Evolutionary conservation across 345 rosid genomes (phyloP), one percentile per base, ranked within the genome.

Genomic region (Brassica nigra): DNA sequence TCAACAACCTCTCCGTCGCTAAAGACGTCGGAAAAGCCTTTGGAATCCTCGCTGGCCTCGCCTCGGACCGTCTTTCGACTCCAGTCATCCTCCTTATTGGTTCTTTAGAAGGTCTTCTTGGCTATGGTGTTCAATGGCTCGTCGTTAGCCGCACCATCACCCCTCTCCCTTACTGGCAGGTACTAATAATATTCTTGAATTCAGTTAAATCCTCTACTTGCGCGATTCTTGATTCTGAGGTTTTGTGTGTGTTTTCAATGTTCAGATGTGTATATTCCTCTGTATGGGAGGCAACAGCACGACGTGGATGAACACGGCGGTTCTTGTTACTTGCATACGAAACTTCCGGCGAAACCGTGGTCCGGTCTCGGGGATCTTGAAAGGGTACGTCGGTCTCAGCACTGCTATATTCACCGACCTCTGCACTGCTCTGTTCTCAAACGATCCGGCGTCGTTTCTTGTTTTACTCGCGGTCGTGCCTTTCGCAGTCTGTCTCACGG

Each of bases 231-330:
- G 47, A 39, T 39, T 39, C 10, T 10, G 47, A 42, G 49, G 49
- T 34, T 34, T 34, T 34, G 37, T 34, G 0, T 34, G 37, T 34
- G 49, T 42, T 42, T 42, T 5, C 3, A 47, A 47, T 47, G 23
- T 58, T 20, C 62, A 57, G 85, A 81, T 86, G 99, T 91, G 97
- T 75, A 55, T 95, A 12, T 90, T 92, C 80, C 83, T 95, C 27
- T 92, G 99, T 75, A 61, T 95, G 87, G 99, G 99, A 76, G 99
- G 99, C 27, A 95, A 95, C 87, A 92, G 97, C 70, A 88, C 95
- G 2, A 95, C 99, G 47, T 95, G 99, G 99, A 95, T 95, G 99
- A 95, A 95, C 91, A 95, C 97, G 49, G 97, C 97, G 54, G 87
- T 93, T 44, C 76, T 95, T 2, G 98, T 95, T 33, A 93, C 96